Evolutionary conservation across 2,329 filamentous ascomycete species (phyloP).

Genomic region (Aspergillus ochraceus): DNA sequence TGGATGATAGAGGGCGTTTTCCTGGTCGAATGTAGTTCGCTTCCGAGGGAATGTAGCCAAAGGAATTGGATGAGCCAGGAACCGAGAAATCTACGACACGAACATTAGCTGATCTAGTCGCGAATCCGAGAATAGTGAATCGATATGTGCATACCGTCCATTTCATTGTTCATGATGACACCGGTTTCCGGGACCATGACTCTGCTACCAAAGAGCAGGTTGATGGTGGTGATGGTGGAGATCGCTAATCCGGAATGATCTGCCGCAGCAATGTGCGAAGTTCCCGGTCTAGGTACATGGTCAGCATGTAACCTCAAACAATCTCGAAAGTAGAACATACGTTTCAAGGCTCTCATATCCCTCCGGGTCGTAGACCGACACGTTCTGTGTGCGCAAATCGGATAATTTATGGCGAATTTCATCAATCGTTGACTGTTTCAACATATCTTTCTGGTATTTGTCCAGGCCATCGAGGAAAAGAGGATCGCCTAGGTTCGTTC

Average conservation of each 20-base stretch:
- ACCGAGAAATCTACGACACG: conserved; percentile 83
- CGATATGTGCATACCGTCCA: conserved; percentile 53
- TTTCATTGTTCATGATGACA: conserved; percentile 69
- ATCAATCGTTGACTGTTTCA: conserved; percentile 60
- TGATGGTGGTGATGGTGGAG: conserved; percentile 82
- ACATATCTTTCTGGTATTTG: conserved; percentile 66
- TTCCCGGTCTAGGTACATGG: conserved; percentile 44
- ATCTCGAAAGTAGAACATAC: conserved; percentile 23
- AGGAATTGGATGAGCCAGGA: conserved; percentile 73
- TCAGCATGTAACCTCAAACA: not conserved
- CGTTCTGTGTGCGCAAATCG: conserved; percentile 69
- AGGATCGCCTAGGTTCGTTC: conserved; percentile 81
- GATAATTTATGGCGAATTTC: conserved; percentile 67
- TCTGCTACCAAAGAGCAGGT: conserved; percentile 78
- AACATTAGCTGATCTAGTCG: conserved; percentile 37
- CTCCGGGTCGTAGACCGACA: conserved; percentile 71
- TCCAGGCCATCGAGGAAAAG: conserved; percentile 65
- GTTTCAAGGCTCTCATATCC: conserved; percentile 67
- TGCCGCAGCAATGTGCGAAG: conserved; percentile 59
- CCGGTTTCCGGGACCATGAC: conserved; percentile 80
- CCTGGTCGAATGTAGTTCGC: conserved; percentile 78
- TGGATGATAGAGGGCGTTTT: conserved; percentile 82
- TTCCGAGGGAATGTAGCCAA: conserved; percentile 77
- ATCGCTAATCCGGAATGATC: conserved; percentile 75
- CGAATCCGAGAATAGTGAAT: not conserved